Percentiles rank a stretch among this genome's conserved stretches.
Evolutionary conservation across 2,329 filamentous ascomycete genomes (phyloP).

Genomic region (Thielaviopsis populi): DNA sequence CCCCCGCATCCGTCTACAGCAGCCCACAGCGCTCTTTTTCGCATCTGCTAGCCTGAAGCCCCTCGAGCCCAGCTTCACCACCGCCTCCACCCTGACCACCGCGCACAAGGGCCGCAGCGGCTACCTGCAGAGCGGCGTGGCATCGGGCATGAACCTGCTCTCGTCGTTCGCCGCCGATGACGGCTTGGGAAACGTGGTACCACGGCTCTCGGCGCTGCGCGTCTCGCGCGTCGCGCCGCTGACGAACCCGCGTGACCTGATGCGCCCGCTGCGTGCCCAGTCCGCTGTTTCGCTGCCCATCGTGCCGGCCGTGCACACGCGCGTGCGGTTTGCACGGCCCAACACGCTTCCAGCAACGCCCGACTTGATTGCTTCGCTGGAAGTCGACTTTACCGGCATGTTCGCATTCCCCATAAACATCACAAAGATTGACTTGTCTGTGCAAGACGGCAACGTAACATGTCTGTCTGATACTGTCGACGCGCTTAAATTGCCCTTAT

Average conservation of each 20-base stretch:
- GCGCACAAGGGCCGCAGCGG: conserved; percentile 20
- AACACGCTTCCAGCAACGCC: conserved; percentile 41
- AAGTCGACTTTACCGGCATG: conserved; percentile 58
- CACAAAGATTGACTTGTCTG: conserved; percentile 40
- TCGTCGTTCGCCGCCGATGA: conserved; percentile 56
- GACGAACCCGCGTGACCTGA: conserved; percentile 44
- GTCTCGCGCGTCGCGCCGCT: conserved; percentile 60
- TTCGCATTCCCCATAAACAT: conserved; percentile 52
- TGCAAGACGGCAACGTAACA: conserved; percentile 40
- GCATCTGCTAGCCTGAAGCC: conserved; percentile 47
- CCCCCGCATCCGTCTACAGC: conserved; percentile 49
- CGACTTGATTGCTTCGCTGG: conserved; percentile 53
- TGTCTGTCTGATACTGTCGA: conserved; percentile 27
- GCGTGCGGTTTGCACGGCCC: conserved; percentile 55
- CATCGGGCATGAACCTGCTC: conserved; percentile 61
- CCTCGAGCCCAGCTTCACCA: conserved; percentile 19
- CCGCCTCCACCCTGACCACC: conserved; percentile 1
- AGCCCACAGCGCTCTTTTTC: conserved; percentile 50
- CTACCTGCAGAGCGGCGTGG: conserved; percentile 54
- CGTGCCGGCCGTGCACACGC: conserved; percentile 54
- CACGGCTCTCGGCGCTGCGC: conserved; percentile 55
- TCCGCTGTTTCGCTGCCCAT: conserved; percentile 48
- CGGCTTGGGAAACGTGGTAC: conserved; percentile 43
- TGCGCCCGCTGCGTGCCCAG: conserved; percentile 49
- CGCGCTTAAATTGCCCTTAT: conserved; percentile 37